Evolutionary conservation across 106 monocot species (phyloP).

Genomic region (Apostasia shenzhenica): DNA sequence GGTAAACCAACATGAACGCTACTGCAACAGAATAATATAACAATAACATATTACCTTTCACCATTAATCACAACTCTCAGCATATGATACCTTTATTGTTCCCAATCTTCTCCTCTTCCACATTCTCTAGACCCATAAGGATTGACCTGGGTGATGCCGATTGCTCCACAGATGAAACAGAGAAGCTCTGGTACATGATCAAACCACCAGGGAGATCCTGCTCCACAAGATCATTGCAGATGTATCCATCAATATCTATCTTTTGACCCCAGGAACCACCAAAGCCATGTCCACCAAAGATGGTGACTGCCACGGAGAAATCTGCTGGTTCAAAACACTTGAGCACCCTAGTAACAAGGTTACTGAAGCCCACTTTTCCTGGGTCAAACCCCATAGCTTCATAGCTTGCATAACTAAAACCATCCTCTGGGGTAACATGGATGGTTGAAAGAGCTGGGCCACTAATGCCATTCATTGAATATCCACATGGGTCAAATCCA

Average conservation of each 20-base stretch:
- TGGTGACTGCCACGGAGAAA: conserved; percentile 37
- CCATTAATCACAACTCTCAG: too few species aligned
- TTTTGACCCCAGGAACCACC: conserved; percentile 23
- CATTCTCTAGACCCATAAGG: conserved; percentile 22
- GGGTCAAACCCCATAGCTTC: conserved; percentile 55
- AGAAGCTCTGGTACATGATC: conserved; percentile 31
- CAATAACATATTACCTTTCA: too few species aligned
- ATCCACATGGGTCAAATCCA: conserved; percentile 67
- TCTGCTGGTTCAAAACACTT: conserved; percentile 25
- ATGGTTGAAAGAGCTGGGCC: conserved; percentile 35
- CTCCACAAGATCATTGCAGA: conserved; percentile 10
- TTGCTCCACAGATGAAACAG: not conserved
- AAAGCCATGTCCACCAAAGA: conserved; percentile 19
- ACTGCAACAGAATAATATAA: too few species aligned
- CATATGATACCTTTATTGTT: not conserved
- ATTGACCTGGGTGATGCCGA: conserved; percentile 27
- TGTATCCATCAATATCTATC: conserved; percentile 13
- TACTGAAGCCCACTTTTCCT: not conserved
- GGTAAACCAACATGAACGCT: too few species aligned
- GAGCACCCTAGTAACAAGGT: conserved; percentile 28
- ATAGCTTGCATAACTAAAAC: conserved; percentile 56
- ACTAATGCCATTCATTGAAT: conserved; percentile 53
- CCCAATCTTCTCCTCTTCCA: conserved; percentile 2
- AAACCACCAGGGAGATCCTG: conserved; percentile 26
- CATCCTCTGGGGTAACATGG: conserved; percentile 59